These are phyloP conservation scores for Aspergillus eucalypticola DNA, from an alignment of 2,329 filamentous ascomycete genomes.

Conservation along the genomic window DNA sequence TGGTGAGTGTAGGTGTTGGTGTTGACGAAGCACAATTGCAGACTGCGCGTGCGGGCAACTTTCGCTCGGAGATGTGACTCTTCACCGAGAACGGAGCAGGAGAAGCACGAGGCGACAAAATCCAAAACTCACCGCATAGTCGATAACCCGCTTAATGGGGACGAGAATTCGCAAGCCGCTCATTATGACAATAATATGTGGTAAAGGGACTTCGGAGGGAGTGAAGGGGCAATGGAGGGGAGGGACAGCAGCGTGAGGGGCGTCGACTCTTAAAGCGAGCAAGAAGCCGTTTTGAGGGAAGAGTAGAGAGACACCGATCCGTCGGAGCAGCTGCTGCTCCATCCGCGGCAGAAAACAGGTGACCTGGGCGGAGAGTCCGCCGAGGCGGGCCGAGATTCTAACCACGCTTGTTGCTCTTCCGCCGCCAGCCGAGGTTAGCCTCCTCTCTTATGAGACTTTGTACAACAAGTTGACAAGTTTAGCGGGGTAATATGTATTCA, in stretches of 20 bases:
- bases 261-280: constrained; percentile 1
- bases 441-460: not conserved
- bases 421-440: constrained; percentile 37
- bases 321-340: constrained; percentile 10
- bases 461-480: too few species aligned
- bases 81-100: constrained; percentile 24
- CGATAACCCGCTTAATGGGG: constrained; percentile 80
- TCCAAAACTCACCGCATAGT: constrained; percentile 69
- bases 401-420: constrained; percentile 20
- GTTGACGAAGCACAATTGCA: not conserved
- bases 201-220: not conserved
- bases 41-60: not conserved
- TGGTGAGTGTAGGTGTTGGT: not conserved
- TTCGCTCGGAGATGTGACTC: constrained; percentile 7
- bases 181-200: constrained; percentile 37
- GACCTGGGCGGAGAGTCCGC: constrained; percentile 31
- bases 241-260: not conserved
- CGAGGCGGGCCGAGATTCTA: constrained; percentile 37
- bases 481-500: too few species aligned
- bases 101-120: not conserved
- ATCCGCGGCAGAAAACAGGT: constrained; percentile 26
- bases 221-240: constrained; percentile 13
- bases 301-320: constrained; percentile 23
- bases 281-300: constrained; percentile 1
- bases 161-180: constrained; percentile 69